Conservation (phyloP, 371 early-diverging fungal genomes). For the Mucor racemosus region DNA sequence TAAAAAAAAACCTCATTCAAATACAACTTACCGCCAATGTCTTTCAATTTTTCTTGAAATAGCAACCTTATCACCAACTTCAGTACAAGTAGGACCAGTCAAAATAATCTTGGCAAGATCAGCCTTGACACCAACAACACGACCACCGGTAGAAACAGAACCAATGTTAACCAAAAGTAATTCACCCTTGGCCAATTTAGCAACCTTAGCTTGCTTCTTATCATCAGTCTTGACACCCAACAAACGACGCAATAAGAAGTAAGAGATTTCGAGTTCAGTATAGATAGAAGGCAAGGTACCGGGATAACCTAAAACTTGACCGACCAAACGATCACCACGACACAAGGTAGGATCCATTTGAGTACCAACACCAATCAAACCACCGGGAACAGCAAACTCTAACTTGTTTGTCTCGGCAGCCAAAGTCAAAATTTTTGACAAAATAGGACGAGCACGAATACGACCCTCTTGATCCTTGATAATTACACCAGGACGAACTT, state of each 20-base stretch:
- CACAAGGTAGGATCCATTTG: conserved; percentile 98
- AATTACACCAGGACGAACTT: conserved; percentile 99
- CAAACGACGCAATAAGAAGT: conserved; percentile 96
- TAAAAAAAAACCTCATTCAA: not conserved
- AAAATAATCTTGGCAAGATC: conserved; percentile 95
- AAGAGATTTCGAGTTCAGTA: conserved; percentile 95
- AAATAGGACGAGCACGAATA: conserved; percentile 91
- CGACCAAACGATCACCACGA: conserved; percentile 99
- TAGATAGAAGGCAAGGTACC: conserved; percentile 97
- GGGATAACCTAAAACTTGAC: conserved; percentile 97
- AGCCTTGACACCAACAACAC: conserved; percentile 92
- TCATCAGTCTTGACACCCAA: conserved; percentile 96
- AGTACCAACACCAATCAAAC: conserved; percentile 99
- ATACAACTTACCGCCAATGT: conserved; percentile 93
- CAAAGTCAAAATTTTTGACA: conserved; percentile 92
- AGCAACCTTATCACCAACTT: conserved; percentile 98
- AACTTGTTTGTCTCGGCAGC: conserved; percentile 95
- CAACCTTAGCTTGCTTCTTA: conserved; percentile 95
- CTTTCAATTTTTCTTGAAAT: conserved; percentile 98
- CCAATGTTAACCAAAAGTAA: conserved; percentile 99
- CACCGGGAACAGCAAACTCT: conserved; percentile 99
- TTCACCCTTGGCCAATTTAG: conserved; percentile 95
- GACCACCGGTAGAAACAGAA: conserved; percentile 98
- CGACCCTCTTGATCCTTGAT: conserved; percentile 91
- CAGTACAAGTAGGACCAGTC: conserved; percentile 97